Percentiles rank a stretch among this genome's conserved stretches.
Evolutionary conservation across 208 protist species (phyloP).

Genomic region (Acanthamoeba culbertsoni): DNA sequence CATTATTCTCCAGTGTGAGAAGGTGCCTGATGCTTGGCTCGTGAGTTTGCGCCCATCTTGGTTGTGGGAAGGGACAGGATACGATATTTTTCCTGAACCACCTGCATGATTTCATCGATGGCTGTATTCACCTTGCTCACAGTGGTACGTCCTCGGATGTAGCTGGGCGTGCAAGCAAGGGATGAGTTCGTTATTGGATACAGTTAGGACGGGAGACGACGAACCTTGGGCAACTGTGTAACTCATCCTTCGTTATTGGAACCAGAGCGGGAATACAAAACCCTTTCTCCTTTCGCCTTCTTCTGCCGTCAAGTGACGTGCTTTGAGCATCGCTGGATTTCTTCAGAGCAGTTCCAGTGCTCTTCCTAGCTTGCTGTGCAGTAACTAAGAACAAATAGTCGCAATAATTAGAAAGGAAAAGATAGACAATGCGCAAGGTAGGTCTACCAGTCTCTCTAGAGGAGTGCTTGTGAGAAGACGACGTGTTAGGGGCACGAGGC

Average conservation of each 20-base stretch:
- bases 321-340: background rate
- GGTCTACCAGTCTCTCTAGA: background rate
- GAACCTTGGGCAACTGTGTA: background rate
- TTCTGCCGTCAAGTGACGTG: background rate
- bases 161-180: background rate
- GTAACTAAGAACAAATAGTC: background rate
- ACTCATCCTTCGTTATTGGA: background rate
- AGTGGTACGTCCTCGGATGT: background rate
- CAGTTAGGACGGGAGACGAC: background rate
- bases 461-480: background rate
- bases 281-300: background rate
- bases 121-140: background rate
- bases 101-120: background rate
- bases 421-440: background rate
- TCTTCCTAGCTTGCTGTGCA: background rate
- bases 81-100: slow-evolving; percentile 26
- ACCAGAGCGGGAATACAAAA: background rate
- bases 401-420: background rate
- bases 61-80: background rate
- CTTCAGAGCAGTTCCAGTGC: background rate
- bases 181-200: background rate
- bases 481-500: background rate
- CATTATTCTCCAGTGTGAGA: background rate
- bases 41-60: background rate
- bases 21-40: background rate